Conservation (phyloP, 192 early-diverging fungal species). For the Dispira simplex region DNA sequence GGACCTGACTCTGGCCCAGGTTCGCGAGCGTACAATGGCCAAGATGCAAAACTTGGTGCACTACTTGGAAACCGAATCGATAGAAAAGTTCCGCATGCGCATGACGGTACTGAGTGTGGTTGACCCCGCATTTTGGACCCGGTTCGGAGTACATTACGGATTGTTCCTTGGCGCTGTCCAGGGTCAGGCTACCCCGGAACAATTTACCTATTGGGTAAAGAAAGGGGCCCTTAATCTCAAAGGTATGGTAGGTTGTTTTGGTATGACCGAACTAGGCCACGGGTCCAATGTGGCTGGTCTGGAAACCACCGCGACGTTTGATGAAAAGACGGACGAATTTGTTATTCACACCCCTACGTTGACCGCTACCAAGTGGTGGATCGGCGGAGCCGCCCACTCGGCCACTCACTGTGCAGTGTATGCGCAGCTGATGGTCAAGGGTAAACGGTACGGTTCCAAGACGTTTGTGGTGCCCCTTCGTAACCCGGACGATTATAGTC, state of each 20-base stretch:
- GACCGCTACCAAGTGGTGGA: constrained; percentile 92
- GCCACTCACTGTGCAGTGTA: constrained; percentile 71
- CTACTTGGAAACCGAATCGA: constrained; percentile 52
- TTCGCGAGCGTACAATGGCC: constrained; percentile 73
- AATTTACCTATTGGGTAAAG: constrained; percentile 72
- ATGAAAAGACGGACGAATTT: constrained; percentile 70
- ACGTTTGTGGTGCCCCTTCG: constrained; percentile 81
- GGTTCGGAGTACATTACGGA: constrained; percentile 81
- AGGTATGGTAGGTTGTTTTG: constrained; percentile 79
- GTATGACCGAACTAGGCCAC: constrained; percentile 77
- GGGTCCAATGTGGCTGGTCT: constrained; percentile 84
- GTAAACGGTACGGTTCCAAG: constrained; percentile 70
- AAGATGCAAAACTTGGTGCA: constrained; percentile 57
- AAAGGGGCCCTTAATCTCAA: constrained; percentile 70
- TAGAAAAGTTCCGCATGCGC: constrained; percentile 49
- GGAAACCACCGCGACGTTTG: constrained; percentile 85
- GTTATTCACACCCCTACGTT: constrained; percentile 65
- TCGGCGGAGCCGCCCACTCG: constrained; percentile 86
- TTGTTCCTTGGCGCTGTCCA: constrained; percentile 77
- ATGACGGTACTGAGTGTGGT: constrained; percentile 69
- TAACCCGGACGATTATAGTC: constrained; percentile 56
- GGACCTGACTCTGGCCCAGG: constrained; percentile 56
- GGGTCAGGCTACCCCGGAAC: constrained; percentile 66
- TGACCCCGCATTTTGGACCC: constrained; percentile 83
- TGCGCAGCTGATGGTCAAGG: constrained; percentile 70